phyloP scores from a whole-genome alignment of 257 asterid genomes.

The Petunia axillaris region DNA sequence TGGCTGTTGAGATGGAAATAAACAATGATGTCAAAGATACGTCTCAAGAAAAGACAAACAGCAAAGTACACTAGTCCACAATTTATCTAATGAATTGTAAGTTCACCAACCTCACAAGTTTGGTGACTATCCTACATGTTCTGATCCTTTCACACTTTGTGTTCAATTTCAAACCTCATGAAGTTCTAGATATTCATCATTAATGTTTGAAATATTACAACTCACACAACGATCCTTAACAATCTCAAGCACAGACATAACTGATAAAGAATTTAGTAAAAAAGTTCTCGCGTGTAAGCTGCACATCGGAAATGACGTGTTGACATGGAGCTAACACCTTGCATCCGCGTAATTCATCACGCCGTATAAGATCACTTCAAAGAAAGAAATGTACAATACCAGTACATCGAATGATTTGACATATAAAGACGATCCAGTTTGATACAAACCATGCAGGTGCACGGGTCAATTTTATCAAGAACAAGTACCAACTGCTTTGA shows the following conservation, averaged over 20 bases:
- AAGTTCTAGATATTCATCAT: neutral
- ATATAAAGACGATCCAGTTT: constrained; percentile 16
- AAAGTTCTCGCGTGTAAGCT: neutral
- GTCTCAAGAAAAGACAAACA: neutral
- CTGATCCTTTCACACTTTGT: neutral
- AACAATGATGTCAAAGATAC: constrained; percentile 21
- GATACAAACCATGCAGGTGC: constrained; percentile 4
- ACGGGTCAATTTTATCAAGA: neutral
- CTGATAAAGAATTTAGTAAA: neutral
- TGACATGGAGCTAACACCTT: neutral
- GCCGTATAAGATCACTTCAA: neutral
- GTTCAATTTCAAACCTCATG: neutral
- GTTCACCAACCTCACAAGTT: neutral
- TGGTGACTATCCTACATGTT: neutral
- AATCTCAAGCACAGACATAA: neutral
- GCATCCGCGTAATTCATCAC: constrained; percentile 1
- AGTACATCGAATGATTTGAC: neutral
- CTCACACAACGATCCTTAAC: neutral
- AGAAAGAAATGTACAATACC: neutral
- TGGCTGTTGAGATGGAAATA: constrained; percentile 51
- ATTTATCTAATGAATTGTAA: neutral
- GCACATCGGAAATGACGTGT: neutral
- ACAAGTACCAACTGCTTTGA: neutral
- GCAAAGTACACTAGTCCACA: neutral
- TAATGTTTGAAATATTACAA: neutral